Conservation (phyloP, 1,284 basidiomycete species). For the Cutaneotrichosporon cutaneum region DNA sequence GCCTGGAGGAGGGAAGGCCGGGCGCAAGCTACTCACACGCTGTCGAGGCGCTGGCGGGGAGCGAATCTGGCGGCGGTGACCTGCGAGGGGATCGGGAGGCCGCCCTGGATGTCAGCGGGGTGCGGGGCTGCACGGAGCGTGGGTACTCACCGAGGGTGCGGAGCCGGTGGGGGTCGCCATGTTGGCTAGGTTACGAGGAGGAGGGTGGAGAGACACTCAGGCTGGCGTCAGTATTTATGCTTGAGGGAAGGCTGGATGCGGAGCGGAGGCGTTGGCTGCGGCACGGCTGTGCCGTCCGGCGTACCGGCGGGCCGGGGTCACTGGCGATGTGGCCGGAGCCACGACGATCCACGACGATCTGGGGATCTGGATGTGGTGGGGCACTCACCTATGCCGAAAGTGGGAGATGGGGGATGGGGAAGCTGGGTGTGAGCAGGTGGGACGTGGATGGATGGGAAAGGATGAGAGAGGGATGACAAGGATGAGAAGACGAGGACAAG, state of each 20-base stretch:
- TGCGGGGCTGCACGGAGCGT: neutral
- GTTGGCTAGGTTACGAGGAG: neutral
- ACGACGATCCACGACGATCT: too few relatives aligned
- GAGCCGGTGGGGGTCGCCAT: conserved; percentile 6
- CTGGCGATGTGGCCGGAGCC: too few relatives aligned
- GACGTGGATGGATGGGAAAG: neutral
- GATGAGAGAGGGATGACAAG: too few relatives aligned
- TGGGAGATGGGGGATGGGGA: neutral
- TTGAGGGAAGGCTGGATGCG: neutral
- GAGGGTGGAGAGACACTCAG: neutral
- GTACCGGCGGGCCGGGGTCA: too few relatives aligned
- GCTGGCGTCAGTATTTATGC: conserved; percentile 2
- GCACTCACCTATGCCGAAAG: neutral
- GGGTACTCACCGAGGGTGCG: neutral
- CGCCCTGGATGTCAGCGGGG: conserved; percentile 7
- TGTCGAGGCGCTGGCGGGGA: conserved; percentile 10
- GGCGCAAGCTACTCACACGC: conserved; percentile 11
- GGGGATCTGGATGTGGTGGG: too few relatives aligned
- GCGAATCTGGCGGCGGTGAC: conserved; percentile 6
- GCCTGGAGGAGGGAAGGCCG: too few relatives aligned
- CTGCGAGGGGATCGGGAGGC: neutral
- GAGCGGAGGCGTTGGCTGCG: too few relatives aligned
- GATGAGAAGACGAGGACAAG: too few relatives aligned
- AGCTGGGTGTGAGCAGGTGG: neutral
- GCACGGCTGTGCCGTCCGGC: too few relatives aligned